A percentile compares a stretch with the other conserved stretches of the same genome.
phyloP scores from a whole-genome alignment of 139 green algal genomes.

The Volvox africanus region DNA sequence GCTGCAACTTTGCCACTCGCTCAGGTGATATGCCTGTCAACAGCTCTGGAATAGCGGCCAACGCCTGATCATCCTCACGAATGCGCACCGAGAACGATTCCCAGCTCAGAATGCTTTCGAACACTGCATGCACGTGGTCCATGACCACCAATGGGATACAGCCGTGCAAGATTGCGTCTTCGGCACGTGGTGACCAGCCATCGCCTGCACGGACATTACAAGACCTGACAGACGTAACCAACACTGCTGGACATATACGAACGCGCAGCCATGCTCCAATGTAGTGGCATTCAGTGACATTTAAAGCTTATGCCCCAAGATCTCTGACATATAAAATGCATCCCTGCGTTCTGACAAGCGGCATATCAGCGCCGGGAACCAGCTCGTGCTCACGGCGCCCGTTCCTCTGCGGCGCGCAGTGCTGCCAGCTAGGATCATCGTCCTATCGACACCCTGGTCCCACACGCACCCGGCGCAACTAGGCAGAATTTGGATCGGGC shows the following conservation, averaged over 20 bases:
- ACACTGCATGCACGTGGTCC: slow-evolving; percentile 38
- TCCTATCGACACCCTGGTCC: neutral
- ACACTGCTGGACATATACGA: too few species aligned
- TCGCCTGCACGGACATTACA: slow-evolving; percentile 41
- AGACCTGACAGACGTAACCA: too few species aligned
- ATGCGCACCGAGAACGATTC: slow-evolving; percentile 48
- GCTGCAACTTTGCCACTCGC: slow-evolving; percentile 30
- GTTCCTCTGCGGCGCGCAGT: too few species aligned
- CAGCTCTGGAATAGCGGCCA: slow-evolving; percentile 1
- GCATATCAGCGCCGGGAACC: too few species aligned
- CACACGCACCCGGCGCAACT: slow-evolving; percentile 32
- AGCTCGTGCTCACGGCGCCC: too few species aligned
- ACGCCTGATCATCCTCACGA: slow-evolving; percentile 37
- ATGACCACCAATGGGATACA: slow-evolving; percentile 77
- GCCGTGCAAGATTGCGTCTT: slow-evolving; percentile 77
- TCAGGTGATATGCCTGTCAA: neutral
- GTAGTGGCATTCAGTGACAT: too few species aligned
- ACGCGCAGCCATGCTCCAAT: too few species aligned
- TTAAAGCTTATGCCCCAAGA: too few species aligned
- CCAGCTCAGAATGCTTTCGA: slow-evolving; percentile 52
- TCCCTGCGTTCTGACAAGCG: too few species aligned
- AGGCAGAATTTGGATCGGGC: slow-evolving; percentile 59
- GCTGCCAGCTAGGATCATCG: too few species aligned
- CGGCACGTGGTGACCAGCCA: slow-evolving; percentile 60
- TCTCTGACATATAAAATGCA: too few species aligned